Evolutionary conservation across 192 early-diverging fungal species (phyloP), one percentile per base, ranked within the genome.

Genomic region (Umbelopsis sp.): DNA sequence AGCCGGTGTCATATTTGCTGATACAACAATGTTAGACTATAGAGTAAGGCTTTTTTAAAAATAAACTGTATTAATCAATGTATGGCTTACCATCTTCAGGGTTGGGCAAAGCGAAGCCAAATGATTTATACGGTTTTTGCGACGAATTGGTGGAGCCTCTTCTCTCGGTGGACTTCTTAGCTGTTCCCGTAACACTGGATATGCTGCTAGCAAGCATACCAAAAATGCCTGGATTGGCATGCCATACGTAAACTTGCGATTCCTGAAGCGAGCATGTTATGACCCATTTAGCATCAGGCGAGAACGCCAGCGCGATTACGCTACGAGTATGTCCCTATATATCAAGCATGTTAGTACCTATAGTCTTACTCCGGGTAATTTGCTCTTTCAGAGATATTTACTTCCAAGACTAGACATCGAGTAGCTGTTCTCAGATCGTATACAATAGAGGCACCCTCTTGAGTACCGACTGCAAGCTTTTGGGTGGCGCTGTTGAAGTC

Each of bases 381-480:
- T 48, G 30, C 10, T 37, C 37, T 41, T 0, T 6, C 6, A 6
- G 35, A 27, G 41, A 33, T 20, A 18, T 46, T 46, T 75, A 89
- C 90, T 78, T 96, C 93, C 12, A 96, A 73, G 30, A 94, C 81
- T 22, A 89, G 83, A 23, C 86, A 88, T 9, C 85, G 90, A 16
- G 92, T 92, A 4, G 93, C 94, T 1, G 93, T 96, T 25, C 89
- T 81, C 3, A 95, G 76, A 81, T 96, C 94, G 77, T 91, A 95
- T 0, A 95, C 86, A 45, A 95, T 77, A 3, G 81, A 81, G 2
- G 88, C 82, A 6, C 94, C 94, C 70, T 95, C 91, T 47, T 77
- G 55, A 1, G 89, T 91, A 21, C 93, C 94, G 5, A 93, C 86
- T 0, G 86, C 90, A n/a, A 96, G 76, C 23, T 91, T 86, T 78